Evolutionary conservation across 2,329 filamentous ascomycete species (phyloP).

Genomic region (Fusarium brachygibbosum): DNA sequence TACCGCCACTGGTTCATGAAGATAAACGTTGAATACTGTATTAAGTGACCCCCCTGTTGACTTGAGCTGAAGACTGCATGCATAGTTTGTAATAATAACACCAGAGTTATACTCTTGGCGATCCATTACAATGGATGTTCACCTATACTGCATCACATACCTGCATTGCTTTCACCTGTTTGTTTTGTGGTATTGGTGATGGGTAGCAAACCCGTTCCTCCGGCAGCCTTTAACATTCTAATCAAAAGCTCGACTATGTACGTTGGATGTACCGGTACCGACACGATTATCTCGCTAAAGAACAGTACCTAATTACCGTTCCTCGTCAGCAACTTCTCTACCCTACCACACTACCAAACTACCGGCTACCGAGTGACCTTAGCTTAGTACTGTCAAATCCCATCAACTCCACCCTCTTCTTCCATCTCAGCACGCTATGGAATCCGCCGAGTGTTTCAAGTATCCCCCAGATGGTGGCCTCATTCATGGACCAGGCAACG

Average conservation of each 20-base stretch:
- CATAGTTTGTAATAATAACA: not conserved
- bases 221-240: constrained; percentile 2
- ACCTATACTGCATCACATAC: too few species aligned
- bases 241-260: not conserved
- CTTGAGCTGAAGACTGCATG: constrained; percentile 14
- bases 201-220: constrained; percentile 11
- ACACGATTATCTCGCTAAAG: constrained; percentile 7
- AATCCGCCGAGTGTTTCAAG: constrained; percentile 46
- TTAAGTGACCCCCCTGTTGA: constrained; percentile 1
- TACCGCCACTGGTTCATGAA: constrained; percentile 28
- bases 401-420: not conserved
- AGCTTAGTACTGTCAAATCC: not conserved
- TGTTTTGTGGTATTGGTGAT: constrained; percentile 9
- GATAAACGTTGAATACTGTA: constrained; percentile 14
- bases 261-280: constrained; percentile 9
- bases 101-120: constrained; percentile 3
- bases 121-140: not conserved
- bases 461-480: constrained; percentile 21
- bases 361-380: not conserved
- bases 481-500: constrained; percentile 21
- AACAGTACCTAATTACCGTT: constrained; percentile 13
- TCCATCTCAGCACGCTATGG: constrained; percentile 22
- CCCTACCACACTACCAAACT: constrained; percentile 25
- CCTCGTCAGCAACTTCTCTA: not conserved
- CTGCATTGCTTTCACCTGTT: not conserved